Evolutionary conservation across 2,329 filamentous ascomycete species (phyloP).

Genomic region (Pyrenophora seminiperda): DNA sequence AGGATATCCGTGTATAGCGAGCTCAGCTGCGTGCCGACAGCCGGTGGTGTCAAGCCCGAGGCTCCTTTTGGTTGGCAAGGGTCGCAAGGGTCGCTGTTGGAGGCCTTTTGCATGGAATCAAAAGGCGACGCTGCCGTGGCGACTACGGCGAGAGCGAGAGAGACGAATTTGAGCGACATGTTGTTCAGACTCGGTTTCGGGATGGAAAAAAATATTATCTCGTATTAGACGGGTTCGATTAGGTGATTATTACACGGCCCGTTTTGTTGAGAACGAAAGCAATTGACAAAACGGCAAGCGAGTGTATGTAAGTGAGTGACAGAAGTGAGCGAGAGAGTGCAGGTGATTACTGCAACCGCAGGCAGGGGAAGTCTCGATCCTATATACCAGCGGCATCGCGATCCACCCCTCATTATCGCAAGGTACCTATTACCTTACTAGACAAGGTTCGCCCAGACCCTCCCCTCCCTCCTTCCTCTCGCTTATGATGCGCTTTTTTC

Average conservation of each 20-base stretch:
- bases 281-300: conserved; percentile 11
- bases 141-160: conserved; percentile 32
- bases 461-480: too few relatives aligned
- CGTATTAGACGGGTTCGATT: too few relatives aligned
- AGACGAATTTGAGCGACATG: conserved; percentile 34
- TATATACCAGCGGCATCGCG: conserved; percentile 14
- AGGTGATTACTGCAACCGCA: too few relatives aligned
- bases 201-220: too few relatives aligned
- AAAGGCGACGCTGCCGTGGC: conserved; percentile 30
- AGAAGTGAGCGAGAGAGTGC: background rate
- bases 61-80: conserved; percentile 47
- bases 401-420: background rate
- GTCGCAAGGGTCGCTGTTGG: conserved; percentile 39
- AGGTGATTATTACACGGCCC: conserved; percentile 6
- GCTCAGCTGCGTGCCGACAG: conserved; percentile 42
- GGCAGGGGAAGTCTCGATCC: conserved; percentile 2
- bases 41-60: conserved; percentile 36
- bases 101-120: conserved; percentile 26
- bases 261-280: conserved; percentile 4
- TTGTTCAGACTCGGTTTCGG: background rate
- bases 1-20: conserved; percentile 45
- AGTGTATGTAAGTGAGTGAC: conserved; percentile 12
- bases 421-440: too few relatives aligned
- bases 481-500: conserved; percentile 2
- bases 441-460: conserved; percentile 9